These are phyloP conservation scores for Aspergillus tubingensis DNA, from an alignment of 2,329 filamentous ascomycete genomes.

Conservation along the genomic window DNA sequence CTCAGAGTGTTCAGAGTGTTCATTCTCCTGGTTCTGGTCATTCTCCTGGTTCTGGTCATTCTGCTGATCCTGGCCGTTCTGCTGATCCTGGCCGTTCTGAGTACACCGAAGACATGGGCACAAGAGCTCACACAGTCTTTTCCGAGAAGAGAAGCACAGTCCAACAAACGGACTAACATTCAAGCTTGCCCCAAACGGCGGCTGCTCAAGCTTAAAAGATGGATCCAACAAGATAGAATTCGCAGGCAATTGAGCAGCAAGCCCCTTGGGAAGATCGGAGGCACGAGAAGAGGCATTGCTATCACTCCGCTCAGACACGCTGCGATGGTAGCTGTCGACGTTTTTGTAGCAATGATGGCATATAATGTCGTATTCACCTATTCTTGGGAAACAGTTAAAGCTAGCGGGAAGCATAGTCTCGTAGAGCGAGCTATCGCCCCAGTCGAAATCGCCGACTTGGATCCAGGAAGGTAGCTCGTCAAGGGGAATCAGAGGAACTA, in stretches of 20 bases:
- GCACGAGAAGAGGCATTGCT: constrained; percentile 2
- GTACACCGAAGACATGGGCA: too few species aligned
- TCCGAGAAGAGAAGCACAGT: constrained; percentile 21
- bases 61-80: too few species aligned
- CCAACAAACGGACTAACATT: constrained; percentile 24
- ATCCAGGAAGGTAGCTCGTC: constrained; percentile 47
- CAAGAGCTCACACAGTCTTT: too few species aligned
- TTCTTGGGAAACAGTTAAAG: constrained; percentile 24
- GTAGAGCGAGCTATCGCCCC: constrained; percentile 20
- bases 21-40: too few species aligned
- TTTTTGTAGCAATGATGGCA: constrained; percentile 32
- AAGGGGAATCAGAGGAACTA: constrained; percentile 44
- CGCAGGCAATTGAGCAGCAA: constrained; percentile 4
- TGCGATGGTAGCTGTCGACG: constrained; percentile 27
- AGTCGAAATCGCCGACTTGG: constrained; percentile 30
- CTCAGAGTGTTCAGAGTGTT: too few species aligned
- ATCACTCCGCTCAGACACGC: constrained; percentile 25
- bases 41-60: too few species aligned
- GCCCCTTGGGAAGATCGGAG: not conserved
- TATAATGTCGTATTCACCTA: constrained; percentile 38
- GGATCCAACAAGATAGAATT: constrained; percentile 10
- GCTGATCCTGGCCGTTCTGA: too few species aligned
- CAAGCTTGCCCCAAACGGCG: constrained; percentile 20
- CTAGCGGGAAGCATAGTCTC: constrained; percentile 28
- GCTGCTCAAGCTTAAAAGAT: constrained; percentile 12